Base-by-base conservation (phyloP, 495 filamentous ascomycete species). In the Xylaria grammica region DNA sequence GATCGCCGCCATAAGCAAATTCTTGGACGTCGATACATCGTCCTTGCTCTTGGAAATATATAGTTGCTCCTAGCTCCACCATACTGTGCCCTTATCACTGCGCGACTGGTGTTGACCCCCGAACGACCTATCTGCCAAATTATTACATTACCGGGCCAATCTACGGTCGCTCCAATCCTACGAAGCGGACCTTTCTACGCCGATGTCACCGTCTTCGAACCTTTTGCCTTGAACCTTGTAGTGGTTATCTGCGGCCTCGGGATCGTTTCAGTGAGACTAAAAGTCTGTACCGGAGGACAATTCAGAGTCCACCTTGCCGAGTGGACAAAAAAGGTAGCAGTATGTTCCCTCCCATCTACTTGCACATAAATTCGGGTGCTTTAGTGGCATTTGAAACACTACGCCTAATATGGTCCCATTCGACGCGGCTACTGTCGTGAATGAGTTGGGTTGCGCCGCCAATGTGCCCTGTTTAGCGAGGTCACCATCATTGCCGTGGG, bases 241-340 rank as follows among this genome's bases (percentile, higher is more conserved):
- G 45, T 22, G 29, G 50, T 50, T 13, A 40, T n/a, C 29, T 30
- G 36, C 46, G 46, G 22, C 11, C 59, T 51, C 42, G 44, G 10
- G 42, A 52, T 45, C 38, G 60, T 36, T 55, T 29, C 40, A 49
- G 20, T 11, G 42, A 19, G 38, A 22, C 42, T 19, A 7, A 20
- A n/a, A 48, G 29, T 40, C 52, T 40, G 52, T 19, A 27, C 44
- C 24, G 42, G 36, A 19, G 36, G 24, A 57, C n/a, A 50, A 22
- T 6, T 19, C 24, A 30, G 42, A n/a, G 22, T 30, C 32, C 52
- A 36, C 22, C 62, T 58, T 24, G 52, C 53, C 30, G 36, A 64
- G 62, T 42, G 45, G 32, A 58, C 51, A 49, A 19, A 30, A n/a
- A 64, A 64, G 62, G 53, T 64, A 64, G 53, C 62, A 58, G 62